Evolutionary conservation across 148 eudicot species (phyloP).

Genomic region (Silene uniflora): DNA sequence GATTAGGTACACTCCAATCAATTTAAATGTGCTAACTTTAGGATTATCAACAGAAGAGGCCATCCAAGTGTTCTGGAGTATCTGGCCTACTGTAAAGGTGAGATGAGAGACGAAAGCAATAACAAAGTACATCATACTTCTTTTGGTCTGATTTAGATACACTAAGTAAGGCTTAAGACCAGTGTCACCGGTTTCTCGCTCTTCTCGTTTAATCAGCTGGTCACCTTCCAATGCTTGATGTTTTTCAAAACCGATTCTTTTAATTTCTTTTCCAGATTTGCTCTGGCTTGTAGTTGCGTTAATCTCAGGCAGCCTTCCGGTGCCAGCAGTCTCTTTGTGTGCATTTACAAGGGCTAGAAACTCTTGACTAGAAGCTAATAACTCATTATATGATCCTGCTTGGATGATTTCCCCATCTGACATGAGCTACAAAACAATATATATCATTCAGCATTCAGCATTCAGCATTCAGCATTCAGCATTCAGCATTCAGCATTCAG

Average conservation of each 20-base stretch:
- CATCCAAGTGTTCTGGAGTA: slow-evolving; percentile 85
- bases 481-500: no score
- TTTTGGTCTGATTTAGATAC: slow-evolving; percentile 69
- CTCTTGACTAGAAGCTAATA: slow-evolving; percentile 60
- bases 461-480: no score
- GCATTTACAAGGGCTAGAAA: slow-evolving; percentile 74
- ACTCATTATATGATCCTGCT: slow-evolving; percentile 57
- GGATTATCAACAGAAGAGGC: slow-evolving; percentile 82
- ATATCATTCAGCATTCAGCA: no score
- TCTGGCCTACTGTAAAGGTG: slow-evolving; percentile 49
- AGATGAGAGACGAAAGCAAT: slow-evolving; percentile 50
- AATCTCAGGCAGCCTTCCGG: slow-evolving; percentile 47
- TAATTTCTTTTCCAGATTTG: slow-evolving; percentile 43
- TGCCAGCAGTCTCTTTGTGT: slow-evolving; percentile 89
- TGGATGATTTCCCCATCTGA: slow-evolving; percentile 73
- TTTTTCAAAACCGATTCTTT: slow-evolving; percentile 29
- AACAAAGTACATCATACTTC: slow-evolving; percentile 41
- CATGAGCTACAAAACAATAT: slow-evolving; percentile 55
- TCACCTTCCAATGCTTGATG: slow-evolving; percentile 33
- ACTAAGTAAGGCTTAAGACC: slow-evolving; percentile 73
- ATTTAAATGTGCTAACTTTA: slow-evolving; percentile 43
- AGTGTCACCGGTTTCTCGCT: slow-evolving; percentile 71
- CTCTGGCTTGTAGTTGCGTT: slow-evolving; percentile 25
- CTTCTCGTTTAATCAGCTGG: slow-evolving; percentile 83
- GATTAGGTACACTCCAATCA: slow-evolving; percentile 68